Evolutionary conservation across 2,329 filamentous ascomycete species (phyloP).

Genomic region (Epichloe brachyelytri): DNA sequence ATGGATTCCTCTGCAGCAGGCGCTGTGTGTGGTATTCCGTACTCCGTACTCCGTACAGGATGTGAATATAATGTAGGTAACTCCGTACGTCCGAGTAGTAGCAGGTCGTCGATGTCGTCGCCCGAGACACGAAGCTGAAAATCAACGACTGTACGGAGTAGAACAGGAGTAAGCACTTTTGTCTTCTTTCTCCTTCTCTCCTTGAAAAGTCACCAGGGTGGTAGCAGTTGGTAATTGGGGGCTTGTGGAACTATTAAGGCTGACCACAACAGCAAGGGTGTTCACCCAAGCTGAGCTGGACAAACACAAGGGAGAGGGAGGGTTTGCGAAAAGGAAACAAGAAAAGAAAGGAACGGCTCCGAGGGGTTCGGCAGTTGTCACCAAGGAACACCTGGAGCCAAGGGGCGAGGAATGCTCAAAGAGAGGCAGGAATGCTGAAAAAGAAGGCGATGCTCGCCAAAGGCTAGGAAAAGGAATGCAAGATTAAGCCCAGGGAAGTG

Average conservation of each 20-base stretch:
- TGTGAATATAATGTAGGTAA: neutral
- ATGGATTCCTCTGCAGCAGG: neutral
- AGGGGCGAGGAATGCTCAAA: neutral
- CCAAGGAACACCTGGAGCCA: neutral
- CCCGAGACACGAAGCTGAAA: constrained; percentile 4
- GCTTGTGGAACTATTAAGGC: neutral
- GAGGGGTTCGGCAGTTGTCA: neutral
- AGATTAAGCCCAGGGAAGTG: too few relatives aligned
- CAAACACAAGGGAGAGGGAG: neutral
- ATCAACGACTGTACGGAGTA: constrained; percentile 1
- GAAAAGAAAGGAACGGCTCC: neutral
- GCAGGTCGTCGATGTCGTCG: constrained; percentile 2
- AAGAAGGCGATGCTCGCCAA: neutral
- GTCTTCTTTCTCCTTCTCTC: neutral
- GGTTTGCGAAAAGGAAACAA: neutral
- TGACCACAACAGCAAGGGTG: neutral
- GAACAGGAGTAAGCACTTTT: neutral
- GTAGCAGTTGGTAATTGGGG: neutral
- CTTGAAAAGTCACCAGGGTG: neutral
- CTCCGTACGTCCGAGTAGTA: neutral
- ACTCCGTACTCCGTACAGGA: neutral
- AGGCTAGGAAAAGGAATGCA: neutral
- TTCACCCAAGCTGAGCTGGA: constrained; percentile 1
- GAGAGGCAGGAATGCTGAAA: neutral
- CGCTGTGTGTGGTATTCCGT: neutral